Base-by-base conservation (phyloP, 768 basidiomycete species). In the Amanita exitialis region DNA sequence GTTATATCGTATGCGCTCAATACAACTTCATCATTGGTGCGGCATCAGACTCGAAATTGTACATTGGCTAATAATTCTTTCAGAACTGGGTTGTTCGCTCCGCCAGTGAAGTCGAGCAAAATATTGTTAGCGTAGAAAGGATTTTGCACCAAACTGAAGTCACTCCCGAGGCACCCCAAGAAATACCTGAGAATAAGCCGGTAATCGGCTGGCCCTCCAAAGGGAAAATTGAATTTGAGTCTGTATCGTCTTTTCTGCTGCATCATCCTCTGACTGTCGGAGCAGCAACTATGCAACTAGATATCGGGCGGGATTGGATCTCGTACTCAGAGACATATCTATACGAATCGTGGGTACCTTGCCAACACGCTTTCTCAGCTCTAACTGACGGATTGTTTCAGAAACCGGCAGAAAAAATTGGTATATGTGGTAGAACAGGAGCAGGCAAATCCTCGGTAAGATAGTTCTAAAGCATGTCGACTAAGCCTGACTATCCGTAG, bases 101-200 rank as follows among this genome's bases (percentile, higher is more conserved):
- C 12, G 82, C 86, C 2, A 86, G 83, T 58, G 92, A 94, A 64
- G 88, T 92, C 10, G 92, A 95, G 61, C 87, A 92, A 58, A 90
- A 89, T 57, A 83, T 91, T 58, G 89, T 92, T 53, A 89, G 87
- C 59, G 86, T 90, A 13, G 92, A 95, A 63, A 82, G 91, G 4
- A 85, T 94, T 47, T 64, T 88, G 23, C 83, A 93, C 58, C 94
- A 96, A 59, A 82, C 81, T 23, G 71, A 83, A 6, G 71, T 95
- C 15, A 59, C 71, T 15, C 71, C 82, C 0, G 94, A 97, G 65
- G 90, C 87, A 1, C 79, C 86, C 0, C 74, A 77, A 38, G 83
- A 89, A 53, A 69, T 88, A 15, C 74, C 78, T 0, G 81, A 81
- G 18, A 66, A 62, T 9, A 75, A 80, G 43, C 82, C 84, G 0